Base-by-base conservation (phyloP, 306 rosid species). In the Erythrophleum fordii region DNA sequence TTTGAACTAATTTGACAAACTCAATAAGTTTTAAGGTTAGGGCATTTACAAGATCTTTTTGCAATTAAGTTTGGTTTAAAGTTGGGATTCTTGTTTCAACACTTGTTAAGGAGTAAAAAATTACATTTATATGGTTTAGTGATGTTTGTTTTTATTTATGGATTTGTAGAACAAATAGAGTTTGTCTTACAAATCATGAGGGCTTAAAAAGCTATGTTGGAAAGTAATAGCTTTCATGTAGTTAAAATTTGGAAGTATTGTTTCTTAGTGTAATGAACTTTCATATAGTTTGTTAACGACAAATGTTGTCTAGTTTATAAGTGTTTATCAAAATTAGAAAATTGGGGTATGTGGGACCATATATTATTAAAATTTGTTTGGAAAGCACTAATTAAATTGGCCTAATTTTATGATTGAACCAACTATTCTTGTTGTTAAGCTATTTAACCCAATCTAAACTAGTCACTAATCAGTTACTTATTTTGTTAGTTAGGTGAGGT, bases 371-470 rank as follows among this genome's bases (percentile, higher is more conserved):
- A 23, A 14, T 5, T 56, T 16, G 49, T 58, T 12, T 39, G 78
- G 18, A 20, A 55, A 41, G 35, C 39, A 14, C 42, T 26, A 29
- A 48, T 48, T 16, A 28, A 8, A 11, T 53, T 46, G 14, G 35
- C 72, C 58, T 61, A n/a, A 6, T 28, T 61, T 76, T 41, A 75
- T 61, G 11, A 28, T 75, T 11, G 14, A 76, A 20, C 48, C 61
- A 73, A 11, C 37, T 48, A 39, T 20, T 49, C 35, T 45, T 45
- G 60, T n/a, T 76, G 46, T 28, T 42, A 59, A 51, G 16, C 6
- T 6, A 3, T 16, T 35, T n/a, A 77, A 35, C 68, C 22, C 11
- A 35, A 66, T 51, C 20, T 37, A 45, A 67, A 23, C 34, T 39
- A 52, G 46, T 28, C n/a, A 77, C 34, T 39, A 52, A 48, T 28